Conservation (phyloP, 2,329 filamentous ascomycete species). For the Dryadomyces quercivorus region DNA sequence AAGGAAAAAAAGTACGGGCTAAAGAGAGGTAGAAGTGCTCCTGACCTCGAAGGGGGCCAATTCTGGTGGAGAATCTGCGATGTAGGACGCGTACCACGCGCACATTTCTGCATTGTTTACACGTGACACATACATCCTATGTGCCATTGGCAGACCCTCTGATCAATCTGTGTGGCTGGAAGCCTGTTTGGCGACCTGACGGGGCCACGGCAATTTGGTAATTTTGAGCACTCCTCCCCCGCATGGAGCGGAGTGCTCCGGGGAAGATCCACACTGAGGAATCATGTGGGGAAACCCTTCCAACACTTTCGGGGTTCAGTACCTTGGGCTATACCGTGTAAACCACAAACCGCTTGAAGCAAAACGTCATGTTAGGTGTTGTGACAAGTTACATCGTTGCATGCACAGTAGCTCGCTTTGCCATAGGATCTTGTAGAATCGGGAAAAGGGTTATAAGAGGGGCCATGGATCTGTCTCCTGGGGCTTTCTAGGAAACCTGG, state of each 20-base stretch:
- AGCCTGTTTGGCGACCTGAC: no score
- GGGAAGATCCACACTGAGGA: neutral
- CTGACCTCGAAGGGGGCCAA: no score
- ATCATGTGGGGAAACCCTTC: neutral
- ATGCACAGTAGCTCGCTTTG: neutral
- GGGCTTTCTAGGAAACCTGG: neutral
- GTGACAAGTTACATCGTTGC: neutral
- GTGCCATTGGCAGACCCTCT: no score
- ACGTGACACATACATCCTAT: no score
- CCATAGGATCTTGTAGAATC: neutral
- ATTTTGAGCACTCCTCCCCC: neutral
- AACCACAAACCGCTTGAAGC: no score
- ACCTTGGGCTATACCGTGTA: neutral
- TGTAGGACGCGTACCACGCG: no score
- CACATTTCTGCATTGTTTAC: no score
- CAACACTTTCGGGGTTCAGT: neutral
- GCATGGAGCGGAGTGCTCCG: neutral
- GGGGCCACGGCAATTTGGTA: neutral
- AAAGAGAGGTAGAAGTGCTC: no score
- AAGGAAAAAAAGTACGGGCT: no score
- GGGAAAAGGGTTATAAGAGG: neutral
- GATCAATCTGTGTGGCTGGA: no score
- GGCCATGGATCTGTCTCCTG: neutral
- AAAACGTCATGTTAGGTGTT: neutral
- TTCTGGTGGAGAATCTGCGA: no score